Evolutionary conservation across 345 rosid species (phyloP).

Genomic region (Geranium brycei): DNA sequence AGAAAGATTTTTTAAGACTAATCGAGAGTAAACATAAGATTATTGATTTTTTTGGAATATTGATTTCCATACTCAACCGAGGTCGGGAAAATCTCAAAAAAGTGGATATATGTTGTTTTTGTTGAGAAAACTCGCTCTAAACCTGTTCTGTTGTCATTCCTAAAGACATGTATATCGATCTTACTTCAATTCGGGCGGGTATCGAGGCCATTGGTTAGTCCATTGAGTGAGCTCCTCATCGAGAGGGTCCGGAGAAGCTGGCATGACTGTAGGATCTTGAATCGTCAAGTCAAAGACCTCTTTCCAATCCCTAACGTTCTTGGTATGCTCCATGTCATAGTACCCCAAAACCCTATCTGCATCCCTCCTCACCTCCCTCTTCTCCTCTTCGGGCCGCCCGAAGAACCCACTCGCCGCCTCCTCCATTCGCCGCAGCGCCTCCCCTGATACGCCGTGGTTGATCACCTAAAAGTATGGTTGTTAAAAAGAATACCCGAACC

Average conservation of each 20-base stretch:
- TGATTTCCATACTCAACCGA: too few species aligned
- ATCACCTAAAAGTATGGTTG: not conserved
- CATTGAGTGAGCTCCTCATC: conserved; percentile 25
- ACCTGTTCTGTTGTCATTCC: not conserved
- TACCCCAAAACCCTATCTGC: conserved; percentile 39
- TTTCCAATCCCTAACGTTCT: conserved; percentile 57
- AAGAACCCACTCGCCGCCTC: conserved; percentile 29
- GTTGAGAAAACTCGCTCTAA: not conserved
- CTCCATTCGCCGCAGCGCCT: conserved; percentile 16
- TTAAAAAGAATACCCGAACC: too few species aligned
- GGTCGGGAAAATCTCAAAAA: too few species aligned
- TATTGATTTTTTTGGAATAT: too few species aligned
- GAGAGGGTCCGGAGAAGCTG: conserved; percentile 30
- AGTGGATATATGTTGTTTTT: too few species aligned
- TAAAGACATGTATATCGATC: not conserved
- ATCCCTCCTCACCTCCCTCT: conserved; percentile 40
- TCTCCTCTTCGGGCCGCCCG: conserved; percentile 34
- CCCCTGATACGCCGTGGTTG: conserved; percentile 34
- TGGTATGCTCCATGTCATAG: conserved; percentile 51
- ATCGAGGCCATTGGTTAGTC: conserved; percentile 46
- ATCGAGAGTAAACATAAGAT: too few species aligned
- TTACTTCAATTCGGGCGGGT: conserved; percentile 39
- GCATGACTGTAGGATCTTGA: conserved; percentile 36
- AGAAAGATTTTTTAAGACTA: too few species aligned
- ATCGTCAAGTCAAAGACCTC: conserved; percentile 47